These are phyloP conservation scores for Ophiognomonia clavigignenti-juglandacearum DNA, from an alignment of 2,329 filamentous ascomycete species.

Conservation along the genomic window DNA sequence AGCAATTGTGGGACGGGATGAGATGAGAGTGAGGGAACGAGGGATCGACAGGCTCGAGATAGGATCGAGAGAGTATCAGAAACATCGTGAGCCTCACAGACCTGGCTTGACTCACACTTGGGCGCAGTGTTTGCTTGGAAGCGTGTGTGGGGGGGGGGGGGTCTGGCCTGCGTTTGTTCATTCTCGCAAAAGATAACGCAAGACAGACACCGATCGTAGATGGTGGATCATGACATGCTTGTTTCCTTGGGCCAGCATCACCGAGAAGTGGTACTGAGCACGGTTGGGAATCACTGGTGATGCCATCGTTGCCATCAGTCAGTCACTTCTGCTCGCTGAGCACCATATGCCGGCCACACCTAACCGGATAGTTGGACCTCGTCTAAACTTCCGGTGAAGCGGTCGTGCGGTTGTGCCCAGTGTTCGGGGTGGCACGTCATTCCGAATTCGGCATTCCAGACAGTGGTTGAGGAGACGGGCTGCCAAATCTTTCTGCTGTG, in stretches of 20 bases:
- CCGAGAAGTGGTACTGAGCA: constrained; percentile 13
- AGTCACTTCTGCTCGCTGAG: constrained; percentile 7
- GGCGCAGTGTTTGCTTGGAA: not conserved
- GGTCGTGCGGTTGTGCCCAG: constrained; percentile 8
- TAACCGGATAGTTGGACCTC: constrained; percentile 4
- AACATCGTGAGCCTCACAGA: constrained; percentile 2
- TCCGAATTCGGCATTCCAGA: constrained; percentile 15
- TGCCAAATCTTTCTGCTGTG: no score
- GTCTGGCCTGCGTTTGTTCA: not conserved
- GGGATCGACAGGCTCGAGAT: constrained; percentile 12
- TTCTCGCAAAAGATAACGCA: not conserved
- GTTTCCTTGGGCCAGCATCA: constrained; percentile 13
- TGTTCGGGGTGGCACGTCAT: constrained; percentile 14
- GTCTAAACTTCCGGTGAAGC: constrained; percentile 1
- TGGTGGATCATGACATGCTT: constrained; percentile 13
- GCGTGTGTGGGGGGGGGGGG: no score
- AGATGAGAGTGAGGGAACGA: not conserved
- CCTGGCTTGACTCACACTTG: not conserved
- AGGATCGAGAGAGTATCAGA: not conserved
- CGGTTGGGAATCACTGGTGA: constrained; percentile 5
- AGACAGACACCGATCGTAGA: constrained; percentile 12
- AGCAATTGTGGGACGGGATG: constrained; percentile 1
- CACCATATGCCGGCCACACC: not conserved
- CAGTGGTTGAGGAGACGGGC: not conserved
- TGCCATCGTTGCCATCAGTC: no score